A percentile compares a stretch with the other conserved stretches of the same genome.
Evolutionary conservation across 1,139 yeast species (phyloP).

Genomic region (Zygosaccharomyces pseudobailii): DNA sequence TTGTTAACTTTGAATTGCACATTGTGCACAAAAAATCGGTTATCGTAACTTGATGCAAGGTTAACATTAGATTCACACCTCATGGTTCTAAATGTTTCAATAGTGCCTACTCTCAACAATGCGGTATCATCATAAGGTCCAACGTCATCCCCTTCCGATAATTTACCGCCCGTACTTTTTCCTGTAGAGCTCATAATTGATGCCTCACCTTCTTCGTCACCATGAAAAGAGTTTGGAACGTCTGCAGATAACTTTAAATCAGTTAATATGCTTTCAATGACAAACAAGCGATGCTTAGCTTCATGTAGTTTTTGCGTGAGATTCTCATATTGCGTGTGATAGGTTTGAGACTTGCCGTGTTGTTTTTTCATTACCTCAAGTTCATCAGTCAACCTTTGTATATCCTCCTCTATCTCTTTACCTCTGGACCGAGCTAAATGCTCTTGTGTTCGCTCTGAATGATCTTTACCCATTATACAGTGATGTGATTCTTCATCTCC

Average conservation of each 20-base stretch:
- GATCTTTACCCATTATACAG: constrained; percentile 56
- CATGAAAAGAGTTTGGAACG: constrained; percentile 23
- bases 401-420: constrained; percentile 41
- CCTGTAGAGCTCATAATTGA: constrained; percentile 2
- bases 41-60: constrained; percentile 49
- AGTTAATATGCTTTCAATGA: constrained; percentile 35
- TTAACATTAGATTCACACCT: constrained; percentile 35
- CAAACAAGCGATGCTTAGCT: constrained; percentile 37
- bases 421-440: constrained; percentile 41
- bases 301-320: constrained; percentile 36
- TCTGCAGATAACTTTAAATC: constrained; percentile 31
- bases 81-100: constrained; percentile 34
- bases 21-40: constrained; percentile 74
- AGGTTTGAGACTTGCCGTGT: constrained; percentile 15
- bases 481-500: constrained; percentile 62
- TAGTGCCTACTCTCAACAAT: constrained; percentile 28
- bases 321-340: constrained; percentile 9
- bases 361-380: constrained; percentile 11
- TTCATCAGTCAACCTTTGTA: constrained; percentile 10
- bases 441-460: constrained; percentile 53
- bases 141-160: constrained; percentile 4
- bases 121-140: constrained; percentile 5
- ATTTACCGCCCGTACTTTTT: background rate
- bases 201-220: constrained; percentile 7
- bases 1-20: constrained; percentile 71